Conservation (phyloP, 1,284 basidiomycete species). For the Amylostereum areolatum region DNA sequence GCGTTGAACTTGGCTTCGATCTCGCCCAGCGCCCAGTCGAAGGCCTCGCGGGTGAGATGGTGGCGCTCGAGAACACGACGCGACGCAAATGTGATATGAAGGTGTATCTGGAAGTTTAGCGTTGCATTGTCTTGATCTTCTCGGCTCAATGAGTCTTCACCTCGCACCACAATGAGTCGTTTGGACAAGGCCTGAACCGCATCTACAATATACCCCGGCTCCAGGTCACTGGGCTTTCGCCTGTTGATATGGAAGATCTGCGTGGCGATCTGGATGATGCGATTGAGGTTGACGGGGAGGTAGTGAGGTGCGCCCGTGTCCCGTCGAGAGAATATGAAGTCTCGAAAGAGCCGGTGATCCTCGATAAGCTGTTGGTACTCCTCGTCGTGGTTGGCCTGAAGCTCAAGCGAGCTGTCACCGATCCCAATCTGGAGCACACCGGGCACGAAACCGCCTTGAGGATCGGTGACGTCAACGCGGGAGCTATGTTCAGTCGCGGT, state of each 20-base stretch:
- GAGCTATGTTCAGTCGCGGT: conserved; percentile 86
- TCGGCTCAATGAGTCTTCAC: conserved; percentile 69
- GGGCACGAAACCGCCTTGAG: conserved; percentile 68
- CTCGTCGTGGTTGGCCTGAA: conserved; percentile 88
- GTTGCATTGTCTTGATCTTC: conserved; percentile 90
- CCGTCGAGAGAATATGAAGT: conserved; percentile 80
- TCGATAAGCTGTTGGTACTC: conserved; percentile 77
- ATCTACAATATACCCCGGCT: conserved; percentile 84
- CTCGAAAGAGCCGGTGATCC: conserved; percentile 75
- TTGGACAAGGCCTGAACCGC: conserved; percentile 66
- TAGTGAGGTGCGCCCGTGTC: conserved; percentile 72
- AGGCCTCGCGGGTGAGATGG: conserved; percentile 86
- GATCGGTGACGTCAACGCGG: conserved; percentile 88
- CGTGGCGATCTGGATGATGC: conserved; percentile 91
- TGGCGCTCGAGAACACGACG: conserved; percentile 82
- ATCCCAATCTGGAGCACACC: conserved; percentile 93
- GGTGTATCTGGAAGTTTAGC: conserved; percentile 87
- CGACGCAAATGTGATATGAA: conserved; percentile 83
- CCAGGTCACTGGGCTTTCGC: conserved; percentile 89
- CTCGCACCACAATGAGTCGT: conserved; percentile 81
- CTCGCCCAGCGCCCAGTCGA: conserved; percentile 97
- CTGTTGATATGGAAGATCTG: conserved; percentile 98
- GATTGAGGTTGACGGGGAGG: conserved; percentile 90
- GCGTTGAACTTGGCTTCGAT: conserved; percentile 93
- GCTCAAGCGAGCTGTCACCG: conserved; percentile 80